Evolutionary conservation across 2,329 filamentous ascomycete genomes (phyloP), one percentile per base, ranked within the genome.

Genomic region (Camillea tinctor): DNA sequence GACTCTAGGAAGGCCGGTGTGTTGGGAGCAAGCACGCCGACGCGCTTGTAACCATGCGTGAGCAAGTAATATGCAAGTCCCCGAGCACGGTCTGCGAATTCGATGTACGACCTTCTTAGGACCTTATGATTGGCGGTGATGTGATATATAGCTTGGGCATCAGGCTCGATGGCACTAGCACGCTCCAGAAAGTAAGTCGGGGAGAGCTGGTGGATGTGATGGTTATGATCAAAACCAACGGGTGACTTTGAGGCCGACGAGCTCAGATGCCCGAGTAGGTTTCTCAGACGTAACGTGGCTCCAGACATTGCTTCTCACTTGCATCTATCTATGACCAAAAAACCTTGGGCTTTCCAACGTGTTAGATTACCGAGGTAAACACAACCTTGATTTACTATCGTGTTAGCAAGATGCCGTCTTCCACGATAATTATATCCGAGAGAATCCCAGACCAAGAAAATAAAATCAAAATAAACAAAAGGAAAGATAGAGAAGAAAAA

Each of bases 1-100:
- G 88, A 85, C 77, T 98, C 94, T 24, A 99, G 81, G 69, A 98
- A 98, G 0, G 93, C 93, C 0, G 95, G 95, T 1, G 95, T 99
- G 73, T 99, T 99, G 2, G 95, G 91, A 8, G 88, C 88, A 11
- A 99, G 81, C 53, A 99, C 88, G 6, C 95, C 95, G 5, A 98
- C 90, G 61, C 91, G 84, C 69, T 86, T 89, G 70, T 86, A 87
- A 4, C 84, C 83, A 71, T 91, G 86, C 74, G 91, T 91, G 67
- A 85, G 84, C 59, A 99, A 74, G 73, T 90, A 98, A 76, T 96
- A 98, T 15, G 93, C 93, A 19, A 99, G 79, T 0, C 94, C 95
- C 50, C 91, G 81, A 2, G 93, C 91, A 50, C 95, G 91, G 71
- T 97, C 91, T 17, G 95, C 91, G 60, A 93, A 87, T 70, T 95